phyloP scores from a whole-genome alignment of 306 rosid species.

The Albizia julibrissin region DNA sequence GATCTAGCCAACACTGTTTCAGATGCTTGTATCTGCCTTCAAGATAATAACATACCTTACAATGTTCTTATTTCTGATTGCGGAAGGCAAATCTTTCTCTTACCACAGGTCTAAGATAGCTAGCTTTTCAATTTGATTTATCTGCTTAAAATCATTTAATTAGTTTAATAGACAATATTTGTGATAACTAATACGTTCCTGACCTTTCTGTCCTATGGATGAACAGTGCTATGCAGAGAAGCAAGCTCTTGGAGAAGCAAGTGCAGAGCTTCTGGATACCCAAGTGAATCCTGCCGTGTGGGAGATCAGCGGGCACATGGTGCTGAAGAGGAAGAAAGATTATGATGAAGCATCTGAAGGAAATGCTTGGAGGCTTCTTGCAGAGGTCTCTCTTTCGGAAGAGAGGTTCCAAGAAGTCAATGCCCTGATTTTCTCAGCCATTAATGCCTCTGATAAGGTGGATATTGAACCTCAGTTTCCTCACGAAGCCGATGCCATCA shows the following conservation, averaged over 20 bases:
- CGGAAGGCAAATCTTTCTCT: constrained; percentile 56
- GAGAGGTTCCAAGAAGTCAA: constrained; percentile 36
- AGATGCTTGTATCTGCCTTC: constrained; percentile 66
- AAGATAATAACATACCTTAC: constrained; percentile 68
- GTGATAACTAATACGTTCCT: neutral
- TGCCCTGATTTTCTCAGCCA: constrained; percentile 65
- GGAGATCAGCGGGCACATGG: constrained; percentile 41
- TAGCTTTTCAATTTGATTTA: neutral
- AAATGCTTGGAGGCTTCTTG: constrained; percentile 30
- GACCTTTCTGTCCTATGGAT: neutral
- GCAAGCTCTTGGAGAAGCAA: constrained; percentile 36
- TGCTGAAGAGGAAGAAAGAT: constrained; percentile 32
- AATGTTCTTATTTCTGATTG: constrained; percentile 71
- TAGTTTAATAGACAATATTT: neutral
- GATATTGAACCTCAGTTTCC: constrained; percentile 14
- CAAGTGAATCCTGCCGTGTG: constrained; percentile 40
- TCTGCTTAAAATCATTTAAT: neutral
- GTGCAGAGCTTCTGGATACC: constrained; percentile 12
- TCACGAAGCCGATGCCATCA: constrained; percentile 36
- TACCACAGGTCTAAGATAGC: constrained; percentile 32
- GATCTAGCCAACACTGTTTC: constrained; percentile 60
- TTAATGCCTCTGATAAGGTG: constrained; percentile 36
- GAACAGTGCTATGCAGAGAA: constrained; percentile 39
- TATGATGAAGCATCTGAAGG: constrained; percentile 26
- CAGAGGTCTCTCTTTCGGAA: constrained; percentile 30